Evolutionary conservation across 345 rosid species (phyloP), one percentile per base, ranked within the genome.

Genomic region (Psidium guajava): DNA sequence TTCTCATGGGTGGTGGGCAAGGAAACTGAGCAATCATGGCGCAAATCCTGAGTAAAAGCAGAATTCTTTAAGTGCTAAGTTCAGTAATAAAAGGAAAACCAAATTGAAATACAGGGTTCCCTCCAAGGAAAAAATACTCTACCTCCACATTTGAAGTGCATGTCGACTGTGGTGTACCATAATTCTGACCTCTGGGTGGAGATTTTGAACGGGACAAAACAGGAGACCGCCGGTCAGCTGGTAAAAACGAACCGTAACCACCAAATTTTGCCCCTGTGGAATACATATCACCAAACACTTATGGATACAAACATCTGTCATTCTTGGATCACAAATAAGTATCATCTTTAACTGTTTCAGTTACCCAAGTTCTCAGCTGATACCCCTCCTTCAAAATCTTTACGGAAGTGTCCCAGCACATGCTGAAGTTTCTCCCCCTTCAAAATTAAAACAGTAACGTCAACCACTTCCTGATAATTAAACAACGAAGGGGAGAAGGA

Each of bases 321-420:
- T 49, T 83, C 86, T 74, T 83, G 87, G 82, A 86, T 77, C 89
- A 86, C 32, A 84, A 84, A 89, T 50, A 86, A 87, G 87, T 84
- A 87, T 84, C 86, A 58, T 84, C 28, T 14, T 47, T 27, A 50
- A 54, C 59, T 84, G 86, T 85, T 84, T 25, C 59, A 91, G 94
- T 89, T 92, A 96, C 99, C 99, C 89, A 98, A 91, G 92, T 94
- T 95, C 89, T 98, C 99, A 22, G 97, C 95, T 14, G 97, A 95
- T 87, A 95, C 94, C 85, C 95, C 98, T 85, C 99, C 99, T 94
- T 98, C 98, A 83, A 98, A 98, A 89, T 96, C 99, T 88, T 96
- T 98, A 86, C 96, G 98, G 57, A 98, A 93, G 89, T 96, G 99
- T 86, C 99, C 99, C 86, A 98, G 90, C 83, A 96, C 97, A 89